A percentile compares a stretch with the other conserved stretches of the same genome.
These are phyloP conservation scores for Clitopilus hobsonii DNA, from an alignment of 768 basidiomycete genomes.

Conservation along the genomic window DNA sequence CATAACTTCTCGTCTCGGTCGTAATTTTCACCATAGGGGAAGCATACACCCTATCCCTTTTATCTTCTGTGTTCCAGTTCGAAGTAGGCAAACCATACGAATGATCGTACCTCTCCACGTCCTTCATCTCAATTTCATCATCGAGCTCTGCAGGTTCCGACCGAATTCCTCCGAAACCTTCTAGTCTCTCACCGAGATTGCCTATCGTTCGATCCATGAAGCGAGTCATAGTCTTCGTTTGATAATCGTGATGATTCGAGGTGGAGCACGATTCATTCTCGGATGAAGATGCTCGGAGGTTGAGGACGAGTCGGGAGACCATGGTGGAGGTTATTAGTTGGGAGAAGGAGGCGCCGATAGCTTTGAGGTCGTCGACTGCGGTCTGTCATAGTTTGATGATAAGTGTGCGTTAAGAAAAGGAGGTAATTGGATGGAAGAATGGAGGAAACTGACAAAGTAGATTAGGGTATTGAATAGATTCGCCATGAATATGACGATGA, in stretches of 20 bases:
- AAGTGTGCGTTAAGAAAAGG: not conserved
- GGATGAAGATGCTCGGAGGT: constrained; percentile 17
- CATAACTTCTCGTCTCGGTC: too few species aligned
- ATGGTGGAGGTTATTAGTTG: constrained; percentile 23
- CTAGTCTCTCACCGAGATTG: too few species aligned
- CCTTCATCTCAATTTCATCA: too few species aligned
- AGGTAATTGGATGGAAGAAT: not conserved
- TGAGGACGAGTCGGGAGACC: constrained; percentile 25
- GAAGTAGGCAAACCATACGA: too few species aligned
- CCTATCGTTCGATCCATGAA: not conserved
- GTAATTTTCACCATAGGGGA: too few species aligned
- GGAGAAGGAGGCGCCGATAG: constrained; percentile 25
- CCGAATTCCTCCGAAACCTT: too few species aligned
- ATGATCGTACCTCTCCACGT: too few species aligned
- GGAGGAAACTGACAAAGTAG: constrained; percentile 16
- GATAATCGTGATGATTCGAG: not conserved
- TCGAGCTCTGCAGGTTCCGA: too few species aligned
- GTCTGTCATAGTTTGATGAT: constrained; percentile 8
- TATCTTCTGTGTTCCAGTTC: too few species aligned
- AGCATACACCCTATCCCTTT: too few species aligned
- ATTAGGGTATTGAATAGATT: constrained; percentile 23
- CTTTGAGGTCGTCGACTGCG: constrained; percentile 19
- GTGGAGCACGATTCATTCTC: not conserved
- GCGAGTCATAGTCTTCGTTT: not conserved
- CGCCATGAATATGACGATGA: constrained; percentile 20